Percentiles rank a stretch among this genome's conserved stretches.
Evolutionary conservation across 768 basidiomycete species (phyloP).

Genomic region (Agaricus sinodeliciosus): DNA sequence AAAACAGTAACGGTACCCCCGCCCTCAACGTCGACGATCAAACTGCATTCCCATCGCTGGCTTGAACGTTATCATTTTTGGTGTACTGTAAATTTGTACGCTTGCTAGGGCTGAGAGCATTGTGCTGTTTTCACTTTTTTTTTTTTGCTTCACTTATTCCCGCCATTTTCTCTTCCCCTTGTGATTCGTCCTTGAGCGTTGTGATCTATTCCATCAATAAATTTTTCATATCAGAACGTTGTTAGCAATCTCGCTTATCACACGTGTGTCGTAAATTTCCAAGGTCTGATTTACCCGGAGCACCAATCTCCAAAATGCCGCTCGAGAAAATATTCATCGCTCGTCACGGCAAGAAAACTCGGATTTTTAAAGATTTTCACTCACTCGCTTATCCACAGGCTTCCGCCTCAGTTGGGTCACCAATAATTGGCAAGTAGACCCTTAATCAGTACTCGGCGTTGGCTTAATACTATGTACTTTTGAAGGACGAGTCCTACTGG

Average conservation of each 20-base stretch:
- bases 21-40: conserved; percentile 74
- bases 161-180: conserved; percentile 1
- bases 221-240: background rate
- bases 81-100: conserved; percentile 1
- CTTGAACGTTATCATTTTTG: conserved; percentile 25
- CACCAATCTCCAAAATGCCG: conserved; percentile 22
- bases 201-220: conserved; percentile 10
- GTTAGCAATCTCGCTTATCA: background rate
- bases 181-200: conserved; percentile 13
- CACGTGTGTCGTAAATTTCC: background rate
- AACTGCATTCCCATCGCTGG: conserved; percentile 84
- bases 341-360: conserved; percentile 45
- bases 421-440: conserved; percentile 46
- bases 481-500: conserved; percentile 60
- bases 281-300: background rate
- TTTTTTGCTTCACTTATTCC: conserved; percentile 1
- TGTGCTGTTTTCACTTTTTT: background rate
- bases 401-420: conserved; percentile 73
- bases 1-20: conserved; percentile 29
- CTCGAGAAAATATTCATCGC: conserved; percentile 63
- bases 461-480: conserved; percentile 4
- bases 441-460: background rate
- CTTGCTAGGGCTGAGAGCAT: background rate
- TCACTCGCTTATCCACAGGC: conserved; percentile 33
- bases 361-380: background rate